Conservation (phyloP, 768 basidiomycete genomes). For the Paxillus ammoniavirescens region DNA sequence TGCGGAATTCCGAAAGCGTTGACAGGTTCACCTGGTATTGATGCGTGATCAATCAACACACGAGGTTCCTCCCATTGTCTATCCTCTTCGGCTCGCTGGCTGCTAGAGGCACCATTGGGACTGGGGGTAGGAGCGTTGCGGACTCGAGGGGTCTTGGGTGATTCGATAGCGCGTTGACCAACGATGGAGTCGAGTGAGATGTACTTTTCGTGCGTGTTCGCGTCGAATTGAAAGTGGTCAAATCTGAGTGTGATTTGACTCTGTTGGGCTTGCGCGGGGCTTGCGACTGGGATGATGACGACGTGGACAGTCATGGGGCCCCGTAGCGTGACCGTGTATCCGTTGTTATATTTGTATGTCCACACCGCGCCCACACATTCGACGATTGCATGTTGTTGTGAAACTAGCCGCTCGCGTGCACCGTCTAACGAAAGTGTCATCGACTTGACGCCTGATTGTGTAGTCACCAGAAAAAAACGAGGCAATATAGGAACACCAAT, state of each 20-base stretch:
- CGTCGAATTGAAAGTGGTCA: constrained; percentile 73
- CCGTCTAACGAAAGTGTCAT: constrained; percentile 81
- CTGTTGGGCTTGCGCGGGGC: constrained; percentile 20
- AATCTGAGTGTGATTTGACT: constrained; percentile 51
- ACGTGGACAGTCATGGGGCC: constrained; percentile 75
- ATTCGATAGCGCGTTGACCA: constrained; percentile 46
- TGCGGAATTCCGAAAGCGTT: constrained; percentile 89
- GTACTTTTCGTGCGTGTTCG: constrained; percentile 69
- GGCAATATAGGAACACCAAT: constrained; percentile 78
- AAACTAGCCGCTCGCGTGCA: constrained; percentile 64
- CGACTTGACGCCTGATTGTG: constrained; percentile 80
- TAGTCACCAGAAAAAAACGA: constrained; percentile 82
- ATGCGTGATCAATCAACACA: constrained; percentile 55
- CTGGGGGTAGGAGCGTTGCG: constrained; percentile 35
- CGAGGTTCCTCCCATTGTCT: constrained; percentile 68
- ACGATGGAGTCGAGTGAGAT: constrained; percentile 63
- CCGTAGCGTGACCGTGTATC: constrained; percentile 73
- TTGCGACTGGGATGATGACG: constrained; percentile 29
- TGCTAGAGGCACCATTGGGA: constrained; percentile 25
- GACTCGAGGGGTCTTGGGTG: constrained; percentile 37
- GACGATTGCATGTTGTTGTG: constrained; percentile 47
- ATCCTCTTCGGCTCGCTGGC: constrained; percentile 46
- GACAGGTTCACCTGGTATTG: constrained; percentile 80
- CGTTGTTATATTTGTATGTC: constrained; percentile 80
- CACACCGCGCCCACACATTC: constrained; percentile 75